Evolutionary conservation across 495 filamentous ascomycete genomes (phyloP).

Genomic region (Tetracladium marchalianum): DNA sequence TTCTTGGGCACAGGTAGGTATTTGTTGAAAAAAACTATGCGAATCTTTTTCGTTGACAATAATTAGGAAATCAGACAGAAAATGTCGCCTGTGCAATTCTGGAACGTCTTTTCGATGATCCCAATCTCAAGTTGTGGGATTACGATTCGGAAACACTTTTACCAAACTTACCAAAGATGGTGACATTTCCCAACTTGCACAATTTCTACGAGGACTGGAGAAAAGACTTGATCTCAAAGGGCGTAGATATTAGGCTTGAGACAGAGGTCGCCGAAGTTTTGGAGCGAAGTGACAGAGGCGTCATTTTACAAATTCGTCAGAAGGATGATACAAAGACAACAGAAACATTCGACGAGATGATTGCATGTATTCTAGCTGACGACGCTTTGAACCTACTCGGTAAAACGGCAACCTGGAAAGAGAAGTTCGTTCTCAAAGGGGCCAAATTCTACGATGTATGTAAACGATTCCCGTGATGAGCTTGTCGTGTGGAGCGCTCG

Average conservation of each 20-base stretch:
- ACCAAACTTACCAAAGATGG: conserved; percentile 68
- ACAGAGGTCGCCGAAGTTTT: conserved; percentile 51
- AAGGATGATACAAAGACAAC: conserved; percentile 13
- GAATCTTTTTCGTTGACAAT: no score
- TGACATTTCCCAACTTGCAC: conserved; percentile 67
- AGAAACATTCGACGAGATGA: conserved; percentile 58
- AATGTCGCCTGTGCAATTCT: conserved; percentile 67
- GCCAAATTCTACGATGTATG: conserved; percentile 59
- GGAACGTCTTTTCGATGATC: conserved; percentile 64
- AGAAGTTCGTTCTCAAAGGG: conserved; percentile 58
- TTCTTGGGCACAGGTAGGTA: conserved; percentile 52
- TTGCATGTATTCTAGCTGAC: conserved; percentile 69
- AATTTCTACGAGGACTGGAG: conserved; percentile 64
- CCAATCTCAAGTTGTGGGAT: conserved; percentile 67
- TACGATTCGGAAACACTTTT: conserved; percentile 60
- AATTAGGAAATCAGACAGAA: conserved; percentile 58
- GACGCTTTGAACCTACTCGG: conserved; percentile 58
- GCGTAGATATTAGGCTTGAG: conserved; percentile 53
- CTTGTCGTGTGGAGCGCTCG: no score
- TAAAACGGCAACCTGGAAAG: conserved; percentile 49
- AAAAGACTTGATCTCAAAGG: conserved; percentile 46
- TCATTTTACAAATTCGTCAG: conserved; percentile 34
- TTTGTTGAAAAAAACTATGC: no score
- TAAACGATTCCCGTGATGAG: no score
- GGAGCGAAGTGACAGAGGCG: conserved; percentile 44